Evolutionary conservation across 2,329 filamentous ascomycete species (phyloP), one percentile per base, ranked within the genome.

Genomic region (Hypoxylon sp.): DNA sequence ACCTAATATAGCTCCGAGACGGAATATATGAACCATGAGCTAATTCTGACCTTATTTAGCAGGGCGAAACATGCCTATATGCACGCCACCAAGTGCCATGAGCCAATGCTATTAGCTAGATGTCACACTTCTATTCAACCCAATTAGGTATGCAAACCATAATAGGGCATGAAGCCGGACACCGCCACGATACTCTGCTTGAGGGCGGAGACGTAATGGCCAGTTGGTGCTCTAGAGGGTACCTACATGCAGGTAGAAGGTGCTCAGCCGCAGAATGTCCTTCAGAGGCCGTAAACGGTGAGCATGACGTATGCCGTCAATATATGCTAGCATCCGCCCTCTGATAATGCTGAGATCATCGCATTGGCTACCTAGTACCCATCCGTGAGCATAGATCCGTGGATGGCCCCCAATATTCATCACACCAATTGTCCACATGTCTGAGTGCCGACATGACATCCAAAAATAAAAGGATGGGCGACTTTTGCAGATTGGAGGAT

Each of bases 231-330:
- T 49, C 31, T 20, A 44, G 44, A 49, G 51, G 54, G 49, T 44
- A 60, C 31, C 48, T 53, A 58, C 50, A 64, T 68, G 50, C 60
- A 61, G 49, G 22, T 14, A 46, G 42, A 20, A 66, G 25, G 51
- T 25, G 53, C 42, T 61, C 59, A 66, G 66, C 62, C 69, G 62
- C 64, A 63, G 30, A 51, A 48, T 58, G 30, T 30, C 53, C 50
- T 31, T 11, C 27, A 30, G 6, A 46, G 30, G 31, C 31, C 53
- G 44, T 42, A 63, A 65, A 62, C 46, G 46, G 40, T 46, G 31
- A 25, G 57, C 14, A 63, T 64, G 58, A 69, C 59, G 42, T 57
- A 70, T 40, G 42, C n/a, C 35, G 44, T 66, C 59, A 51, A 59
- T 58, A 64, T 17, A 68, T 63, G 66, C 42, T 33, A 20, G 42